Base-by-base conservation (phyloP, 352 stramenopile genomes). In the Halophytophthora polymorphica region DNA sequence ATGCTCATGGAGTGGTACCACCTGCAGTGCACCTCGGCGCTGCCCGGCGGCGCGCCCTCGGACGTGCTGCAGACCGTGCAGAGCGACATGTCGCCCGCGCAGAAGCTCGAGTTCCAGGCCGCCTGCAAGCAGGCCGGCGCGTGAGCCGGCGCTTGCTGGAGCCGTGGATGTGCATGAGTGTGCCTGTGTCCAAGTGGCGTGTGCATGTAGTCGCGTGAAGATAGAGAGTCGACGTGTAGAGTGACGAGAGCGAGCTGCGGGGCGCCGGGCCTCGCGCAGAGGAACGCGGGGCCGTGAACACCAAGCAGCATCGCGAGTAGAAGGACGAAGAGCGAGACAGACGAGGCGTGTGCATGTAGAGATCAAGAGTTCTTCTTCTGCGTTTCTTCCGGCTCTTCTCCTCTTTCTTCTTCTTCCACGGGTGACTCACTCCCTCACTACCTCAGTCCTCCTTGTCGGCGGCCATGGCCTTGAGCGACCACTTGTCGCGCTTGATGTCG, bases 1-100 rank as follows among this genome's bases (percentile, higher is more conserved):
- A 90, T 92, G 82, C 72, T 92, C 56, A 88, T 92, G 77, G 82
- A 92, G 59, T 92, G 82, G 82, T 74, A 89, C 59, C 82, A 92
- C 57, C 53, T 92, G 22, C 61, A 70, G 38, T 92, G 82, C 66
- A 71, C 66, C 44, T 61, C 64, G 35, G 55, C 56, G 44, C 62
- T 90, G n/a, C 74, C 79, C 2, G 76, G 68, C 47, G 66, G 62
- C 43, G 64, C 64, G 14, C 58, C 87, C 29, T 61, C 61, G 28
- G 67, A 85, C 31, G 58, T 90, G 38, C 57, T 90, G 18, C 58
- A 81, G 33, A 75, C 61, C 6, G 79, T 83, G 43, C 76, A 86
- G 55, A 82, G 49, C 28, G 79, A 88, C 55, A 88, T 90, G 76
- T 77, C 62, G 7, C 60, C 64, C 15, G 52, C 52, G 15, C 73